Evolutionary conservation across 164 flowering plant genomes (phyloP), one percentile per base, ranked within the genome.

Genomic region (Saururus chinensis): DNA sequence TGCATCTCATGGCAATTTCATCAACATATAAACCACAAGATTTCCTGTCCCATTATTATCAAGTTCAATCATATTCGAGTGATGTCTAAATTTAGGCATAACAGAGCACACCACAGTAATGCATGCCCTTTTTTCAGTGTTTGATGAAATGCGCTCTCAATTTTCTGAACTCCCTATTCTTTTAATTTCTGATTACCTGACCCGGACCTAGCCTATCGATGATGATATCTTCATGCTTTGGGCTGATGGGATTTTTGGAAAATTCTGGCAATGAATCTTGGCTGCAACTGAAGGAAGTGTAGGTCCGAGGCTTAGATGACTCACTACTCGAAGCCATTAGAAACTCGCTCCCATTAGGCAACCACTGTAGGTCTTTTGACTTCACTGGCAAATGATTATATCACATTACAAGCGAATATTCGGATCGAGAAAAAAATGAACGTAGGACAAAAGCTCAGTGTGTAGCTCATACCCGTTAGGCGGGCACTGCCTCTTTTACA

Each of bases 261-360:
- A 90, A 87, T 65, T 80, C 86, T 14, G 92, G 92, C 65, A 85
- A 21, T 37, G 83, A 68, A 17, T 69, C 83, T 51, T 95, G 99
- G 73, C 85, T 79, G 73, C 86, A 68, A 64, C 67, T 72, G 68
- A 95, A 95, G 30, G 84, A 77, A 54, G 97, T 91, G 66, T 82
- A 91, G 14, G 97, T 87, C 69, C 80, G 78, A 14, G 74, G 79
- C 71, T 73, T 81, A 41, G 73, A 61, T 40, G 66, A 59, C 20
- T 76, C 19, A 22, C 68, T 69, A 66, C 79, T 76, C 7, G 78
- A 56, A 40, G 51, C 76, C 73, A 76, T 56, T 40, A 23, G 26
- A 72, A 85, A 68, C 76, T 81, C 91, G 70, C 93, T 90, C 56
- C 99, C 99, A 62, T 74, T 73, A 10, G 97, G 95, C 35, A 87